These are phyloP conservation scores for Termitomyces sp. DNA, from an alignment of 768 basidiomycete genomes.

Conservation along the genomic window DNA sequence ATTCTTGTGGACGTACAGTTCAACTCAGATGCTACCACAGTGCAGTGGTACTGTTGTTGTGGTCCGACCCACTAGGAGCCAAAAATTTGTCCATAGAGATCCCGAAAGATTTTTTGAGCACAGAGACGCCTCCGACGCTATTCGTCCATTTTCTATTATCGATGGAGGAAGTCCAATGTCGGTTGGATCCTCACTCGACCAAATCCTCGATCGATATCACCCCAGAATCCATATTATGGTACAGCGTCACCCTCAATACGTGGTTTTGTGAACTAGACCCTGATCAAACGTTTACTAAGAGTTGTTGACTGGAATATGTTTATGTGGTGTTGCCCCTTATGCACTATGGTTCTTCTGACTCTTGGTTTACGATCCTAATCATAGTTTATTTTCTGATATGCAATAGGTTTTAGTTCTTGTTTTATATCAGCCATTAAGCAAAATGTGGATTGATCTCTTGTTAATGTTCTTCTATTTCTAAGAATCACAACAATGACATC, in stretches of 20 bases:
- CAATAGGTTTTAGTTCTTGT: neutral
- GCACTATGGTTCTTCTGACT: neutral
- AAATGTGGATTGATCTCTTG: too few species aligned
- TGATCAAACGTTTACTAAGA: neutral
- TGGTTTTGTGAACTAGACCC: neutral
- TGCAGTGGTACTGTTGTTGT: too few species aligned
- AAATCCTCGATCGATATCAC: neutral
- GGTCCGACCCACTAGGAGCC: too few species aligned
- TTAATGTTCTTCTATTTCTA: neutral
- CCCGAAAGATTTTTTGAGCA: neutral
- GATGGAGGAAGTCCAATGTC: neutral
- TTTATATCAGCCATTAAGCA: neutral
- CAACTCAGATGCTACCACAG: too few species aligned
- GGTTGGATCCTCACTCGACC: neutral
- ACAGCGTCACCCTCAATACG: neutral
- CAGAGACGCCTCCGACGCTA: neutral
- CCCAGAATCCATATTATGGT: neutral
- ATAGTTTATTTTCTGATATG: neutral
- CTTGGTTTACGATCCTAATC: neutral
- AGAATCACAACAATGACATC: neutral
- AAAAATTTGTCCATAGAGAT: neutral
- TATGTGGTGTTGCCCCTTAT: neutral
- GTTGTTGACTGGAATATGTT: neutral
- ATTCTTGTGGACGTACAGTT: too few species aligned
- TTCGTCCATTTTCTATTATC: neutral